Evolutionary conservation across 2,329 filamentous ascomycete genomes (phyloP), one percentile per base, ranked within the genome.

Genomic region (Aspergillus bombycis): DNA sequence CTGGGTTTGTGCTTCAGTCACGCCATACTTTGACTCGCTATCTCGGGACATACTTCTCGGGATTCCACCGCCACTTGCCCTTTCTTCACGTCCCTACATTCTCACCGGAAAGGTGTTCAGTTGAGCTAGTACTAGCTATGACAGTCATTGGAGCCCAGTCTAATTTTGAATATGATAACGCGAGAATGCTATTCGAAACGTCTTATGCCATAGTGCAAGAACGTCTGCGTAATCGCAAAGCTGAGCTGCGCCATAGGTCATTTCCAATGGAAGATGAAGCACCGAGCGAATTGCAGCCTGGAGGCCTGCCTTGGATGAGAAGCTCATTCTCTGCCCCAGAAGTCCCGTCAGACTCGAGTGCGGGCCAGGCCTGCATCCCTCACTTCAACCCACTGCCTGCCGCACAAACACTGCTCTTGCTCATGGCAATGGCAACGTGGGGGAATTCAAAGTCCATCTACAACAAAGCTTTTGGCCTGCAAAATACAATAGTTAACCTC

Each of bases 41-140:
- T 66, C 76, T 91, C 30, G 87, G 89, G 65, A 88, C 88, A 1
- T 92, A 90, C 67, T 84, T 90, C 56, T 84, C 82, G 61, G 88
- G 89, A 0, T 90, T 91, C 61, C 81, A 86, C 65, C 80, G 83
- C 30, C 83, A 86, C 60, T 77, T 86, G 41, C 84, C 84, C 0
- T 85, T 91, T 63, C 76, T 91, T 23, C 89, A 92, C 71, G 77
- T 90, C 4, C 86, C 89, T 0, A 91, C 88, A 0, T 80, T 91
- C 55, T 81, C 81, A 16, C 34, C 8, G 5, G 34, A 36, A 14
- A 36, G 1, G 14, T 36, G 12, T 16, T 14, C 34, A 36, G 34
- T 36, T 36, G 34, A 36, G 16, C 7, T 36, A 36, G 7, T 36
- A 36, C 14, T 36, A 7, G 34, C 34, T 14, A 36, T 36, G 34